Percentiles rank a stretch among this genome's conserved stretches.
These are phyloP conservation scores for Pleodorina starrii DNA, from an alignment of 139 green algal genomes.

Conservation along the genomic window DNA sequence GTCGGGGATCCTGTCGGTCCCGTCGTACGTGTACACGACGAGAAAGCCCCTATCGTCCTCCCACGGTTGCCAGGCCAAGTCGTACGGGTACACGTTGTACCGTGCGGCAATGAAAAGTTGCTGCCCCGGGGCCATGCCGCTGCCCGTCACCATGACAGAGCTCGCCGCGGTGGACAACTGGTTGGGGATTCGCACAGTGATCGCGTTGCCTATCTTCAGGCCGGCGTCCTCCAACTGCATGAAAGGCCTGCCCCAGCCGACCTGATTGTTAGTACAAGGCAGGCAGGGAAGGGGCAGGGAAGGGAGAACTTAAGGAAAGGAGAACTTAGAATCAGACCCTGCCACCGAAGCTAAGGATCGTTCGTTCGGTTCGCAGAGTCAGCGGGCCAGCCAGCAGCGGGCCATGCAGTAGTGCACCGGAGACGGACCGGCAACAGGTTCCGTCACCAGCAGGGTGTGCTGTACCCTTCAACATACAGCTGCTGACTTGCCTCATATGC, in stretches of 20 bases:
- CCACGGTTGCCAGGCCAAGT: neutral
- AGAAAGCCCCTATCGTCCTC: neutral
- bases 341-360: too few species aligned
- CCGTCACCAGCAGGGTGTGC: too few species aligned
- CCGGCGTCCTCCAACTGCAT: neutral
- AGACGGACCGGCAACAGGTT: neutral
- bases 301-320: neutral
- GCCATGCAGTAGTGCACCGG: neutral
- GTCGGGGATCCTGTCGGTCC: neutral
- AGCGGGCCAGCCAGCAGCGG: neutral
- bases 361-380: too few species aligned
- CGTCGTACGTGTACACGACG: neutral
- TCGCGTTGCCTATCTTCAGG: neutral
- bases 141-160: neutral
- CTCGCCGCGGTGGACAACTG: neutral
- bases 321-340: neutral
- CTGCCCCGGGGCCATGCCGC: neutral
- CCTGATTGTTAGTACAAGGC: too few species aligned
- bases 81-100: neutral
- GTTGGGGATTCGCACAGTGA: neutral
- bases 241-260: neutral
- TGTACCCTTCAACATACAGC: too few species aligned
- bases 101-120: neutral
- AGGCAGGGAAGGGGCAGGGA: neutral
- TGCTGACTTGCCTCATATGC: too few species aligned